A percentile compares a stretch with the other conserved stretches of the same genome.
These are phyloP conservation scores for Neoboletus subvelutipes DNA, from an alignment of 768 basidiomycete species.

Conservation along the genomic window DNA sequence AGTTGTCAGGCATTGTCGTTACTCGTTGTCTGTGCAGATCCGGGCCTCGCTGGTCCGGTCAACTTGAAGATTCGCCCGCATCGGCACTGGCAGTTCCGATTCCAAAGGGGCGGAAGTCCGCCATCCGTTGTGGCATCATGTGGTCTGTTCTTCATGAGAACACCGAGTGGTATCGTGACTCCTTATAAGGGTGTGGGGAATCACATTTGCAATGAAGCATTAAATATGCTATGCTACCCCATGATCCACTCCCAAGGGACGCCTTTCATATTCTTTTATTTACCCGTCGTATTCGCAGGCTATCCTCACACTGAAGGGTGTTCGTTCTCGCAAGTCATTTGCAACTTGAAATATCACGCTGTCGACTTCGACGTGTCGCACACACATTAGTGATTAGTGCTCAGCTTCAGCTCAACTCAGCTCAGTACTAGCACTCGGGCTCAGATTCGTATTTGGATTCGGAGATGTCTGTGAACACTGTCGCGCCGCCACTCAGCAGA, in stretches of 20 bases:
- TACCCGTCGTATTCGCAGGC: not conserved
- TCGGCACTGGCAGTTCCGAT: not conserved
- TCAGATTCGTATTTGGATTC: not conserved
- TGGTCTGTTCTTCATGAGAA: not conserved
- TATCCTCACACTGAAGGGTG: not conserved
- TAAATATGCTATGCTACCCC: conserved; percentile 3
- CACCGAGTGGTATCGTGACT: not conserved
- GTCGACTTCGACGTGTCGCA: not conserved
- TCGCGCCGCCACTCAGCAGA: conserved; percentile 21
- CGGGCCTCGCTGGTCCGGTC: too few relatives aligned
- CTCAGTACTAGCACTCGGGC: too few relatives aligned
- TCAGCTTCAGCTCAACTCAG: not conserved
- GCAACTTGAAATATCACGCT: not conserved
- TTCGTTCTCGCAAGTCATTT: not conserved
- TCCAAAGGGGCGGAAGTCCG: not conserved
- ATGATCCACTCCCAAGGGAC: not conserved
- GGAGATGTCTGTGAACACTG: conserved; percentile 20
- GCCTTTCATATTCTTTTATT: not conserved
- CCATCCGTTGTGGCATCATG: not conserved
- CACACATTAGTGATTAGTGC: not conserved
- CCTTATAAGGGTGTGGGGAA: not conserved
- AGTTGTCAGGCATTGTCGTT: too few relatives aligned
- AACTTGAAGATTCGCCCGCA: not conserved
- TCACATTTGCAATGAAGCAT: not conserved
- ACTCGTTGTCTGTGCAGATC: too few relatives aligned